Conservation (phyloP, 805 yeast species). For the Ogataea polymorpha region DNA sequence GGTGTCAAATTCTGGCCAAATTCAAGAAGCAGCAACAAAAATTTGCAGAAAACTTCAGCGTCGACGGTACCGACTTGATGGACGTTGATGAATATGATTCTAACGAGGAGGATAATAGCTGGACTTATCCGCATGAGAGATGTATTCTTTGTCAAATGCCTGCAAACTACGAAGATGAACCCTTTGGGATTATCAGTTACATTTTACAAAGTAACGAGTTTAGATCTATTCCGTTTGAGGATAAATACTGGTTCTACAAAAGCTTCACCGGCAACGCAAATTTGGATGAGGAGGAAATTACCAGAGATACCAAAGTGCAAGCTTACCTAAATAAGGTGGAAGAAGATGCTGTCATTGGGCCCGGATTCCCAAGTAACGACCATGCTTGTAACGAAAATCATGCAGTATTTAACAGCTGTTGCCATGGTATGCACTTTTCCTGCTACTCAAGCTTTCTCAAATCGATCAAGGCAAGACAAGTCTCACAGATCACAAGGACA, state of each 20-base stretch:
- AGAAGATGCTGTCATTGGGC: constrained; percentile 53
- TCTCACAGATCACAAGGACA: constrained; percentile 75
- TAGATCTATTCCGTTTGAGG: constrained; percentile 61
- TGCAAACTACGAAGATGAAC: constrained; percentile 50
- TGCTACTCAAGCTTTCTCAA: constrained; percentile 68
- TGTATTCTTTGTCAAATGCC: constrained; percentile 85
- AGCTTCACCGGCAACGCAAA: constrained; percentile 55
- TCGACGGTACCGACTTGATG: constrained; percentile 26
- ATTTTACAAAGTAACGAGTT: constrained; percentile 57
- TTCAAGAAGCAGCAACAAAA: constrained; percentile 75
- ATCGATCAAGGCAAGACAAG: constrained; percentile 49
- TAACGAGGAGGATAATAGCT: constrained; percentile 38
- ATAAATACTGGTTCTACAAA: constrained; percentile 61
- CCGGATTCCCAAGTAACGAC: constrained; percentile 55
- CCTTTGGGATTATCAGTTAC: constrained; percentile 73
- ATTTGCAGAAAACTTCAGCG: constrained; percentile 57
- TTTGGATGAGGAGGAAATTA: constrained; percentile 26
- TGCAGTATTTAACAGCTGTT: constrained; percentile 71
- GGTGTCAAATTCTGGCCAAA: constrained; percentile 68
- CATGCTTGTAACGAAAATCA: constrained; percentile 38
- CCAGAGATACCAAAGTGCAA: constrained; percentile 30
- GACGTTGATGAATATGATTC: constrained; percentile 44
- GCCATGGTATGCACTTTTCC: constrained; percentile 87
- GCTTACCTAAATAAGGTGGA: constrained; percentile 37
- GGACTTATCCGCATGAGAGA: constrained; percentile 71